These are phyloP conservation scores for Tolypocladium album DNA, from an alignment of 2,329 filamentous ascomycete species.

Conservation along the genomic window DNA sequence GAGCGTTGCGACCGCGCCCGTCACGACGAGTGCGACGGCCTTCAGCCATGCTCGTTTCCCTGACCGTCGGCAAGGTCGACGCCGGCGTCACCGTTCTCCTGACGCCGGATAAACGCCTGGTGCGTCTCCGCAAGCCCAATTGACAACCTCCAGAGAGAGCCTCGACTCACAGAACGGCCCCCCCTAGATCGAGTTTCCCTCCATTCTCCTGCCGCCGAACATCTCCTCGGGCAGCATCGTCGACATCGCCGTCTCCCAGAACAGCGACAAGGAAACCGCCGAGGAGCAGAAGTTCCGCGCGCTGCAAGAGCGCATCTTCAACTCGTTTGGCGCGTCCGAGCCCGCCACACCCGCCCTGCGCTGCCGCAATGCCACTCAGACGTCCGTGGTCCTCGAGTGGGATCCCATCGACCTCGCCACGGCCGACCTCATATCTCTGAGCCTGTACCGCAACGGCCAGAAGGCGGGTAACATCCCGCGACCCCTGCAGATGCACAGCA, in stretches of 20 bases:
- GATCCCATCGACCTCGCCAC: slow-evolving; percentile 89
- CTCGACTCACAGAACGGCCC: neutral
- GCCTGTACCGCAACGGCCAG: slow-evolving; percentile 88
- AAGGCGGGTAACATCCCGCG: slow-evolving; percentile 93
- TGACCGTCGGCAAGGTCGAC: slow-evolving; percentile 98
- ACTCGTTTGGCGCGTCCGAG: slow-evolving; percentile 71
- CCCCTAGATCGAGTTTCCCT: slow-evolving; percentile 89
- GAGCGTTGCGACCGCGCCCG: neutral
- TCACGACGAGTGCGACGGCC: neutral
- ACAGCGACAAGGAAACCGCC: slow-evolving; percentile 64
- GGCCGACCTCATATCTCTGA: slow-evolving; percentile 79
- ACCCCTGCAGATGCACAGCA: slow-evolving; percentile 78
- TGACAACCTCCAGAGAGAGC: neutral
- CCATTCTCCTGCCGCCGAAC: slow-evolving; percentile 88
- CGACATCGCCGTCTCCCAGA: slow-evolving; percentile 90
- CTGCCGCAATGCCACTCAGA: slow-evolving; percentile 95
- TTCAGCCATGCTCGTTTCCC: slow-evolving; percentile 77
- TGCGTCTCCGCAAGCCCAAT: slow-evolving; percentile 32
- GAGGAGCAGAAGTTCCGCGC: slow-evolving; percentile 66
- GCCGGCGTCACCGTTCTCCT: slow-evolving; percentile 94
- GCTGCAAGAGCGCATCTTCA: slow-evolving; percentile 83
- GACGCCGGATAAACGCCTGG: slow-evolving; percentile 92
- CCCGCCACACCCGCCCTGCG: slow-evolving; percentile 71
- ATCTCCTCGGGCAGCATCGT: slow-evolving; percentile 96
- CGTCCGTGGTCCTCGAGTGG: slow-evolving; percentile 97